Conservation (phyloP, 75 land plant species). For the Sequoiadendron giganteum region DNA sequence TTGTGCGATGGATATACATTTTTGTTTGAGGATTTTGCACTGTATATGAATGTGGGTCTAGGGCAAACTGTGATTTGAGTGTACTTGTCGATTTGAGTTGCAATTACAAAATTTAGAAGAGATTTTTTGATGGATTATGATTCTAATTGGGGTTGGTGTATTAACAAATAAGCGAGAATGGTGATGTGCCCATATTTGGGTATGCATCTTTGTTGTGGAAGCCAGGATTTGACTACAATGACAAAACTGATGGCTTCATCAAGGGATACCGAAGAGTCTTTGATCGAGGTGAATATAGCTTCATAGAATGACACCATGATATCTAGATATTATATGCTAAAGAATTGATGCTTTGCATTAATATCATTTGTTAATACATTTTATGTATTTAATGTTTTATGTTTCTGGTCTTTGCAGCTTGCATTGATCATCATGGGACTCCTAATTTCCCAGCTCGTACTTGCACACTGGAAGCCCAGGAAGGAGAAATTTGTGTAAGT, state of each 20-base stretch:
- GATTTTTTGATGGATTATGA: neutral
- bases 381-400: neutral
- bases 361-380: too few species aligned
- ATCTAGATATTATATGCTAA: neutral
- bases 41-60: too few species aligned
- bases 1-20: too few species aligned
- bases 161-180: constrained; percentile 29
- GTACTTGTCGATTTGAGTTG: too few species aligned
- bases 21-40: too few species aligned
- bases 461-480: constrained; percentile 68
- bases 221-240: constrained; percentile 82
- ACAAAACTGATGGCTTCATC: constrained; percentile 70
- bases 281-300: constrained; percentile 55
- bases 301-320: too few species aligned
- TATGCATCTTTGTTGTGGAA: constrained; percentile 92
- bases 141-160: neutral
- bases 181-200: constrained; percentile 90
- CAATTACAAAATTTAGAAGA: too few species aligned
- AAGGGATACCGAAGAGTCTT: constrained; percentile 78
- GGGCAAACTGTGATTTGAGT: too few species aligned
- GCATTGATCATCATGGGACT: constrained; percentile 96
- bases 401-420: constrained; percentile 46
- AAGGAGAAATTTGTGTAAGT: constrained; percentile 89
- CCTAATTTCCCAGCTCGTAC: constrained; percentile 83
- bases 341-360: too few species aligned